Percentiles rank a stretch among this genome's conserved stretches.
Evolutionary conservation across 495 filamentous ascomycete species (phyloP).

Genomic region (Pseudoneurospora amorphoporcata): DNA sequence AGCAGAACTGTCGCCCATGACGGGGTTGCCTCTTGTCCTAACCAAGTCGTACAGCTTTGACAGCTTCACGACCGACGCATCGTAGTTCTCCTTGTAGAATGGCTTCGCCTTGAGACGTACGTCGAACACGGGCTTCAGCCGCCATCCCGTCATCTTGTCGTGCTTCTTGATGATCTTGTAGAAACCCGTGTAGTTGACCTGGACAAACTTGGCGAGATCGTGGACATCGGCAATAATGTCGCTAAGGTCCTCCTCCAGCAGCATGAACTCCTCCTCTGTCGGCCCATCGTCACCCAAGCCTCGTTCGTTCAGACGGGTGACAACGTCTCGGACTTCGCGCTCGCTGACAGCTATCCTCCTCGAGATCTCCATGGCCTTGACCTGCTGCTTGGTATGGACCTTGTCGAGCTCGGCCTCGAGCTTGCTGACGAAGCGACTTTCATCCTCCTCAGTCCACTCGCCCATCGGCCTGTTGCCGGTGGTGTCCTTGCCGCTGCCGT

Average conservation of each 20-base stretch:
- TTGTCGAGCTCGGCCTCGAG: conserved; percentile 92
- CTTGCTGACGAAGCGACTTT: conserved; percentile 74
- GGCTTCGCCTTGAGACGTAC: conserved; percentile 87
- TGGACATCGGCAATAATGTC: conserved; percentile 99
- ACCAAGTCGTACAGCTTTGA: conserved; percentile 94
- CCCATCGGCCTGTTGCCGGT: conserved; percentile 26
- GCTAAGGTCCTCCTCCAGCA: conserved; percentile 88
- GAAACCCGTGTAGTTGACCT: conserved; percentile 97
- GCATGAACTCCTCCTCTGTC: conserved; percentile 84
- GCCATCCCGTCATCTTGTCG: conserved; percentile 94
- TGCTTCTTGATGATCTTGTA: conserved; percentile 99
- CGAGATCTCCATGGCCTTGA: conserved; percentile 90
- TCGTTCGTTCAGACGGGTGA: conserved; percentile 55
- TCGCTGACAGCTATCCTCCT: conserved; percentile 78
- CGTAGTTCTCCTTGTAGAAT: conserved; percentile 98
- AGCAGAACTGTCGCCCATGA: conserved; percentile 82
- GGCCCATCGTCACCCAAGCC: conserved; percentile 46
- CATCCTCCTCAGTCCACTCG: conserved; percentile 86
- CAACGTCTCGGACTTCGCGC: conserved; percentile 79
- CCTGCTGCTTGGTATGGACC: conserved; percentile 90
- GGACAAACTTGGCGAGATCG: conserved; percentile 95
- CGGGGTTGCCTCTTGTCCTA: conserved; percentile 81
- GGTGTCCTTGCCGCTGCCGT: conserved; percentile 4
- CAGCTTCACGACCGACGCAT: conserved; percentile 89
- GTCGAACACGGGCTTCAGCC: conserved; percentile 87